These are phyloP conservation scores for Globisporangium middletonii DNA, from an alignment of 352 stramenopile species.

Conservation along the genomic window DNA sequence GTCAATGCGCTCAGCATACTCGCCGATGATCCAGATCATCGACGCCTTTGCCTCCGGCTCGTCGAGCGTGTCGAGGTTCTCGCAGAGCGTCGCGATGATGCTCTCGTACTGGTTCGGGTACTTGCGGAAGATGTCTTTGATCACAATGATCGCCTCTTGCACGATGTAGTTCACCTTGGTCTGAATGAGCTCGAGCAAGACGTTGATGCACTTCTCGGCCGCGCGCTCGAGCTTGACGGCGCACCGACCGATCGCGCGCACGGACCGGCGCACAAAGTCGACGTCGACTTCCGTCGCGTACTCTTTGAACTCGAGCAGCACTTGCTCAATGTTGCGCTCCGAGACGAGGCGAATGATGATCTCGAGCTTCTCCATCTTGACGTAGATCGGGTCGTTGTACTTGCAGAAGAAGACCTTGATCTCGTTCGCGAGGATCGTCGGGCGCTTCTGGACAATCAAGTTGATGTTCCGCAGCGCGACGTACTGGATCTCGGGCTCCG, in stretches of 20 bases:
- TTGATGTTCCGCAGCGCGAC: conserved; percentile 99
- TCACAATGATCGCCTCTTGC: conserved; percentile 99
- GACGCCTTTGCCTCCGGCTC: conserved; percentile 98
- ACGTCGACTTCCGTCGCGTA: conserved; percentile 99
- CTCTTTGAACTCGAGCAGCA: conserved; percentile 98
- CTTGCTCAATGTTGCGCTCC: conserved; percentile 98
- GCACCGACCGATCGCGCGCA: conserved; percentile 96
- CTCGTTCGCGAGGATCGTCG: conserved; percentile 93
- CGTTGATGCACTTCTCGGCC: conserved; percentile 98
- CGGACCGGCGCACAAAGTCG: conserved; percentile 97
- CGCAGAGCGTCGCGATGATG: conserved; percentile 98
- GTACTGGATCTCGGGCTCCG: conserved; percentile 99
- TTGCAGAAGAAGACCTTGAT: conserved; percentile 99
- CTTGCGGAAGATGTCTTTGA: conserved; percentile 99
- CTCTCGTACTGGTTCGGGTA: conserved; percentile 99
- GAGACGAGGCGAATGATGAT: conserved; percentile 99
- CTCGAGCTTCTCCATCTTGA: conserved; percentile 99
- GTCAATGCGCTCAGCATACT: conserved; percentile 99
- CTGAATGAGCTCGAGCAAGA: conserved; percentile 98
- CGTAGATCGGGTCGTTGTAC: conserved; percentile 98
- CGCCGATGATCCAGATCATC: conserved; percentile 99
- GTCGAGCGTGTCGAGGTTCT: conserved; percentile 99
- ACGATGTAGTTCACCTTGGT: conserved; percentile 99
- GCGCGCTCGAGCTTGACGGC: conserved; percentile 98
- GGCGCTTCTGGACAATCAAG: conserved; percentile 98